These are phyloP conservation scores for Apostasia shenzhenica DNA, from an alignment of 106 monocot species.

Conservation along the genomic window DNA sequence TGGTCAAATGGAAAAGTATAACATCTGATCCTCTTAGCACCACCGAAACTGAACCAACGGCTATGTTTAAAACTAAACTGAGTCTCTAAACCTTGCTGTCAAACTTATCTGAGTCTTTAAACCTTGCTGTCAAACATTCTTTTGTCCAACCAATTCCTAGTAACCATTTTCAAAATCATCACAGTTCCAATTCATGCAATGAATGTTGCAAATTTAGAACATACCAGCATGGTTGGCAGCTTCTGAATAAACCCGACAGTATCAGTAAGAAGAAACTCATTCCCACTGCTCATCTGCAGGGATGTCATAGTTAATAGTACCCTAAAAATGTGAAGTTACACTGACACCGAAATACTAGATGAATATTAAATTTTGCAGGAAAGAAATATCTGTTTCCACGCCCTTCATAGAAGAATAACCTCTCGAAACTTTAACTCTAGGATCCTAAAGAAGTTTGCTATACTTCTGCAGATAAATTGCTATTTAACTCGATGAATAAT, in stretches of 20 bases:
- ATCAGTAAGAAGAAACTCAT: slow-evolving; percentile 91
- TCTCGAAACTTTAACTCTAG: neutral
- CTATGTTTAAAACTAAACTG: too few relatives aligned
- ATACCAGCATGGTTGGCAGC: slow-evolving; percentile 85
- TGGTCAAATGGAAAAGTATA: too few relatives aligned
- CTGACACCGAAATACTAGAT: neutral
- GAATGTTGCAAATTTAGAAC: neutral
- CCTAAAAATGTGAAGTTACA: too few relatives aligned
- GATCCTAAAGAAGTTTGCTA: too few relatives aligned
- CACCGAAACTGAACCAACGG: too few relatives aligned
- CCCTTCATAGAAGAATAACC: neutral
- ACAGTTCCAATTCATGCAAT: neutral
- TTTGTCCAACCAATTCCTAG: neutral
- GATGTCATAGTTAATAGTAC: neutral
- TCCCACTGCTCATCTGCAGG: slow-evolving; percentile 80
- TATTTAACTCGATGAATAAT: too few relatives aligned
- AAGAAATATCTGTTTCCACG: neutral
- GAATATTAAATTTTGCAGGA: neutral
- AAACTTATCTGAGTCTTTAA: too few relatives aligned
- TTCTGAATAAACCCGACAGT: slow-evolving; percentile 98
- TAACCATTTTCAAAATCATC: neutral
- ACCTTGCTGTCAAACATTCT: too few relatives aligned
- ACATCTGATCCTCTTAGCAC: too few relatives aligned
- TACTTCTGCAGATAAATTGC: too few relatives aligned
- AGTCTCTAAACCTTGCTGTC: too few relatives aligned